A percentile compares a stretch with the other conserved stretches of the same genome.
Conservation (phyloP, 192 early-diverging fungal genomes). For the Physocladia obscura region DNA sequence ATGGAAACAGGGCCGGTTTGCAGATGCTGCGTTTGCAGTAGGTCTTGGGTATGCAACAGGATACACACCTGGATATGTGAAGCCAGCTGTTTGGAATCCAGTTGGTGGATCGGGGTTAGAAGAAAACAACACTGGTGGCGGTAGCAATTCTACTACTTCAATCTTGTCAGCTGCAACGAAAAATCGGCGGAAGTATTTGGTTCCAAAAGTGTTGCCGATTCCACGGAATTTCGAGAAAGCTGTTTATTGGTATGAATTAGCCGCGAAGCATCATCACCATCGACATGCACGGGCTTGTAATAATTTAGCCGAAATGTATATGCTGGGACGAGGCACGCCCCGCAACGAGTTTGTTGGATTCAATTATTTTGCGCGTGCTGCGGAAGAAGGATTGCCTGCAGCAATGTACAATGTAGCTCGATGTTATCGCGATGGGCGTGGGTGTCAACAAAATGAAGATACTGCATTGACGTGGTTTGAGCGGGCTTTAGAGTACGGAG, state of each 20-base stretch:
- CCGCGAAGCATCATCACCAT: neutral
- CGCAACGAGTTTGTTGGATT: conserved; percentile 6
- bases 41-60: conserved; percentile 14
- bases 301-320: conserved; percentile 20
- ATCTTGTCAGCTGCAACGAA: neutral
- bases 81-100: neutral
- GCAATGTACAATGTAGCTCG: conserved; percentile 23
- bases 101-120: neutral
- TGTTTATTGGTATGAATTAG: conserved; percentile 11
- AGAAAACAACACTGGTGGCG: neutral
- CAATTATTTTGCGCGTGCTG: conserved; percentile 3
- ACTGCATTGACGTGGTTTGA: conserved; percentile 22
- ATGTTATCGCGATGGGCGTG: conserved; percentile 22
- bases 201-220: conserved; percentile 1
- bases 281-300: conserved; percentile 14
- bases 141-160: neutral
- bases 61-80: conserved; percentile 13
- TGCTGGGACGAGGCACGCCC: conserved; percentile 5
- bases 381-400: conserved; percentile 10
- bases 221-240: conserved; percentile 2
- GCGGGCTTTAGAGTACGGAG: conserved; percentile 13
- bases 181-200: neutral
- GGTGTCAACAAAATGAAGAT: conserved; percentile 1
- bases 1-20: conserved; percentile 8
- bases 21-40: conserved; percentile 23